Base-by-base conservation (phyloP, 2,329 filamentous ascomycete genomes). In the Aspergillus sp. region DNA sequence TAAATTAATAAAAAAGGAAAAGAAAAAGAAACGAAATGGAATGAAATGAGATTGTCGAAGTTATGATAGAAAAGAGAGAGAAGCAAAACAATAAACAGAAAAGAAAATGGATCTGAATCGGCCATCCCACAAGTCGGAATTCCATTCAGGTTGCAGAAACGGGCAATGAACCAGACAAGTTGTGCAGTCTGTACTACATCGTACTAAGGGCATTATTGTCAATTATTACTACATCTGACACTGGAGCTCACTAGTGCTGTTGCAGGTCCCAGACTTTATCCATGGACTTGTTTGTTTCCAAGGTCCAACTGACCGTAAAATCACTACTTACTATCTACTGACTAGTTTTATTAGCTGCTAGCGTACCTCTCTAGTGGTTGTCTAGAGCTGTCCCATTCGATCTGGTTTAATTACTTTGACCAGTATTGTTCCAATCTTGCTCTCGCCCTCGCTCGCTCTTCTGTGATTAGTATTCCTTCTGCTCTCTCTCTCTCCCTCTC, bases 271-370 rank as follows among this genome's bases (percentile, higher is more conserved):
- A 54, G 59, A 62, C 49, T 63, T 48, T 57, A 64, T 67, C 65
- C 66, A 67, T 67, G 62, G 64, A 59, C 59, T 62, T 64, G 66
- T 66, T 68, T 66, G 62, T 64, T 63, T 58, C 42, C 52, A 58
- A 62, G 21, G 54, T 58, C 42, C 52, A 58, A 62, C 30, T 59
- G 62, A 66, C 57, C 58, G 53, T 57, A 52, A 57, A 60, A 54
- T 57, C 38, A 42, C 52, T 30, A 27, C 51, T 44, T 23, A 30
- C 23, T 51, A 47, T 23, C 56, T 59, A 38, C 30, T 38, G 47
- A 63, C 62, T 65, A 66, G 60, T 57, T 54, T 55, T 47, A 42
- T 64, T 51, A 58, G 55, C 55, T 54, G 54, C 53, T 62, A 57
- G 39, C 51, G 57, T 63, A 30, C 25, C 47, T 32, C 23, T 27